These are phyloP conservation scores for Metschnikowia baotianmanensis DNA, from an alignment of 805 yeast species.

Conservation along the genomic window DNA sequence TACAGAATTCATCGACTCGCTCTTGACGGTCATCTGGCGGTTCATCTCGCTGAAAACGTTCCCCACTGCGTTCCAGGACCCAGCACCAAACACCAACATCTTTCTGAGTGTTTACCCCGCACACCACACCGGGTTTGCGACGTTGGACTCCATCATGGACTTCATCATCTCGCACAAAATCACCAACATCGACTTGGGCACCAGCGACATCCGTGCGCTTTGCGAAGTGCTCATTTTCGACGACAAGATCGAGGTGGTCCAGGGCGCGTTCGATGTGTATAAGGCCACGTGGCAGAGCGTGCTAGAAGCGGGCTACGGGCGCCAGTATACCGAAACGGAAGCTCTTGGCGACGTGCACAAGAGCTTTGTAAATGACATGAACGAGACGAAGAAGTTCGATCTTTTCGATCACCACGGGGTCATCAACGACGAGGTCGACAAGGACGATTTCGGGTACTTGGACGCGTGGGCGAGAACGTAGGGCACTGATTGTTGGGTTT, in stretches of 20 bases:
- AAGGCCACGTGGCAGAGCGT: slow-evolving; percentile 84
- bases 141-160: slow-evolving; percentile 68
- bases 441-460: slow-evolving; percentile 44
- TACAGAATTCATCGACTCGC: slow-evolving; percentile 84
- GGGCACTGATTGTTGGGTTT: neutral
- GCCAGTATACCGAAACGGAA: slow-evolving; percentile 24
- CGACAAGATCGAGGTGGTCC: slow-evolving; percentile 70
- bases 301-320: slow-evolving; percentile 61
- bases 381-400: slow-evolving; percentile 25
- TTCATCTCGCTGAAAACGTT: slow-evolving; percentile 72
- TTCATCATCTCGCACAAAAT: slow-evolving; percentile 72
- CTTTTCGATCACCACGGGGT: slow-evolving; percentile 43
- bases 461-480: slow-evolving; percentile 42
- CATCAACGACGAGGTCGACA: slow-evolving; percentile 34
- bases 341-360: slow-evolving; percentile 13
- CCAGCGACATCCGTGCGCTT: slow-evolving; percentile 70
- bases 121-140: slow-evolving; percentile 61
- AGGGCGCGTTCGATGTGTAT: slow-evolving; percentile 56
- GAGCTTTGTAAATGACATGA: slow-evolving; percentile 13
- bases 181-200: slow-evolving; percentile 75
- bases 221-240: slow-evolving; percentile 89
- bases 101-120: slow-evolving; percentile 54
- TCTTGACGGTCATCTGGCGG: slow-evolving; percentile 84
- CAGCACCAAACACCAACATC: slow-evolving; percentile 32
- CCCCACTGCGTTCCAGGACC: slow-evolving; percentile 65